Percentiles rank a stretch among this genome's conserved stretches.
phyloP scores from a whole-genome alignment of 2,329 filamentous ascomycete species.

The Chaetomium sp. region DNA sequence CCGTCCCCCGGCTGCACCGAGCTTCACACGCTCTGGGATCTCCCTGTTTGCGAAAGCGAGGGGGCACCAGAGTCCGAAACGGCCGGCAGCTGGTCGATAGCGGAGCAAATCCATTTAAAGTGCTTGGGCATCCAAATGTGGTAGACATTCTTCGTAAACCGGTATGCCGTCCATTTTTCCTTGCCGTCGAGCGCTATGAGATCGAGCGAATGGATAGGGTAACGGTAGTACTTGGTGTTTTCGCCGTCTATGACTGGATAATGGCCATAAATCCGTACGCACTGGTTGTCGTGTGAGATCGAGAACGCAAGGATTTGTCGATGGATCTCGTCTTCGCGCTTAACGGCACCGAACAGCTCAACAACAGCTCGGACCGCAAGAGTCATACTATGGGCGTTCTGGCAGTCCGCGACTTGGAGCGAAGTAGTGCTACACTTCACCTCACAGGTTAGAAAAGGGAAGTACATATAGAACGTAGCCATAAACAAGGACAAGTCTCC shows the following conservation, averaged over 20 bases:
- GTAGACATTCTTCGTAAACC: background rate
- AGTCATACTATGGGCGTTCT: slow-evolving; percentile 37
- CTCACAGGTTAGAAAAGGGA: slow-evolving; percentile 44
- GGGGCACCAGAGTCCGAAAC: background rate
- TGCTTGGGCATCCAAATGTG: background rate
- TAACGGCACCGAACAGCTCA: background rate
- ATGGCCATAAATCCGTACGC: background rate
- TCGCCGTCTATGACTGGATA: background rate
- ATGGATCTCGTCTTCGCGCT: background rate
- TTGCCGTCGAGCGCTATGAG: background rate
- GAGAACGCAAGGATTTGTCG: background rate
- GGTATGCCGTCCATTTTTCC: background rate
- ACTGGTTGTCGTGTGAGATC: background rate
- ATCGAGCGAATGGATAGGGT: background rate
- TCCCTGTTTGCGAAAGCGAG: background rate
- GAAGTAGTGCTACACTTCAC: slow-evolving; percentile 37
- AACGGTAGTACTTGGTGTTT: background rate
- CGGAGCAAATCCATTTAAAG: background rate
- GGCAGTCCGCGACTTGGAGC: slow-evolving; percentile 34
- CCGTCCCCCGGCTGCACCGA: background rate
- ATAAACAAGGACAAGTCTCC: slow-evolving; percentile 15
- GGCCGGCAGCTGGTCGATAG: background rate
- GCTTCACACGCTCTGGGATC: background rate
- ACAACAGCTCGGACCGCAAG: background rate
- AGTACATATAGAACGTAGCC: slow-evolving; percentile 41